Base-by-base conservation (phyloP, 2,329 filamentous ascomycete species). In the Trichoderma citrinoviride region DNA sequence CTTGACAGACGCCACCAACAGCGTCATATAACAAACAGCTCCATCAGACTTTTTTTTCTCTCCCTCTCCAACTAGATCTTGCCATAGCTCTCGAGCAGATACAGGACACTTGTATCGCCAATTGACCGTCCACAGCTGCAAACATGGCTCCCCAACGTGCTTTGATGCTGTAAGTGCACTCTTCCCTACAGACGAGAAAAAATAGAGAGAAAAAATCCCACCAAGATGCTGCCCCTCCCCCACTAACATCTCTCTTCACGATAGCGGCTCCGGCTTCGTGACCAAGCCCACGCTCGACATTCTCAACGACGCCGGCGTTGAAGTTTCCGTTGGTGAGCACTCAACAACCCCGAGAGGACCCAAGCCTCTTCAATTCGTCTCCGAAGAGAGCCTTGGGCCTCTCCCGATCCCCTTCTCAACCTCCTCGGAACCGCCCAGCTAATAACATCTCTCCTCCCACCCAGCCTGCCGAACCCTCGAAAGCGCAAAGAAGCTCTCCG, bases 391-490 rank as follows among this genome's bases (percentile, higher is more conserved):
- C 19, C 44, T 37, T n/a, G 25, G 21, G 12, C 21, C 23, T 14
- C 17, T 7, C 2, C n/a, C 40, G 17, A 4, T 14, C 17, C 6
- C 17, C n/a, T 44, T 43, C 1, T 29, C 44, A 21, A 23, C 33
- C 1, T 19, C 33, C n/a, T n/a, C n/a, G n/a, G 15, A 58, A 58
- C 1, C 3, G 12, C n/a, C 15, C 23, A 25, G 14, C 40, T 47
- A 33, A 41, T 54, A 41, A 14, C 17, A 23, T 5, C 17, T 33
- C 43, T 37, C 7, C 17, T 19, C 17, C 33, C 14, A 21, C 46
- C 40, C 70, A 92, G 86, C 93, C 72, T 96, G 92, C 85, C 84
- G 93, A 77, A 94, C 90, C 50, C 84, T 96, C 64, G 86, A 89
- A 72, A 86, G 82, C 61, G 92, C 93, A 65, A 81, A 96, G 83